Percentiles rank a stretch among this genome's conserved stretches.
Conservation (phyloP, 805 yeast species). For the Saturnispora serradocipensis region DNA sequence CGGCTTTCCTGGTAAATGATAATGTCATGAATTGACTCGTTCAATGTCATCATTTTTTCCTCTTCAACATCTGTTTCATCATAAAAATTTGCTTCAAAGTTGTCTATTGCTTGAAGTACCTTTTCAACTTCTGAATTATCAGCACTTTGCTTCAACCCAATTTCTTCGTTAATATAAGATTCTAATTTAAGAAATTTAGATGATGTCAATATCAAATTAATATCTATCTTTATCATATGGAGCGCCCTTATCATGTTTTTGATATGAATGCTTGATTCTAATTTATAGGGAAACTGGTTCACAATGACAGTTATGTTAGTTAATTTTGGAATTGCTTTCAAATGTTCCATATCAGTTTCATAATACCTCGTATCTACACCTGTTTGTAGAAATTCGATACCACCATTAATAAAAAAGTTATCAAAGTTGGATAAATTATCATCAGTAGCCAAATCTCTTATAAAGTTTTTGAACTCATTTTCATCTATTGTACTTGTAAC, state of each 20-base stretch:
- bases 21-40: not conserved
- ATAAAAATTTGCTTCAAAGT: constrained; percentile 11
- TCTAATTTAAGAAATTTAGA: constrained; percentile 10
- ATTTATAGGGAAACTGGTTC: constrained; percentile 20
- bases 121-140: constrained; percentile 7
- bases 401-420: not conserved
- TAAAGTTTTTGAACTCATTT: constrained; percentile 16
- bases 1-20: not conserved
- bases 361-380: constrained; percentile 26
- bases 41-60: not conserved
- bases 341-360: constrained; percentile 21
- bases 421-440: not conserved
- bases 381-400: constrained; percentile 11
- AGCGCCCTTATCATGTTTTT: constrained; percentile 25
- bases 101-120: constrained; percentile 13
- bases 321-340: constrained; percentile 22
- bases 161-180: constrained; percentile 12
- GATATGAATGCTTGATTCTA: constrained; percentile 17
- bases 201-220: constrained; percentile 19
- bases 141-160: constrained; percentile 10
- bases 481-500: constrained; percentile 22
- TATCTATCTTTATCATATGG: constrained; percentile 22
- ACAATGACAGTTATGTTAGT: constrained; percentile 20
- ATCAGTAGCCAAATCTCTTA: not conserved
- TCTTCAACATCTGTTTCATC: not conserved